These are phyloP conservation scores for Thalassiosira livingstoniorum DNA, from an alignment of 352 stramenopile genomes.

Conservation along the genomic window DNA sequence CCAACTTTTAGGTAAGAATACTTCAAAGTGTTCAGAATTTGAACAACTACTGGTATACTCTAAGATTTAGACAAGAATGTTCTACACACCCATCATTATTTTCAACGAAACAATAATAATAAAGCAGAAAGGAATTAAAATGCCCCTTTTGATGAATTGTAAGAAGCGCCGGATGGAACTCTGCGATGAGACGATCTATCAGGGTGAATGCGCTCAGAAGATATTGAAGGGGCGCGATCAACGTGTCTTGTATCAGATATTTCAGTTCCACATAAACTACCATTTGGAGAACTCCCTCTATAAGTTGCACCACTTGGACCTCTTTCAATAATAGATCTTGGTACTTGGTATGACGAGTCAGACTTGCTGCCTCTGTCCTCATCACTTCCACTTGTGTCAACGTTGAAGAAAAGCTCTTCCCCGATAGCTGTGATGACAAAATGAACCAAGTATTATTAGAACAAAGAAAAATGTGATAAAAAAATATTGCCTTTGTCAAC, in stretches of 20 bases:
- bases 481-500: slow-evolving; percentile 8
- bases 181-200: background rate
- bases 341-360: slow-evolving; percentile 53
- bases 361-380: slow-evolving; percentile 40
- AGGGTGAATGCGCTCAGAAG: slow-evolving; percentile 36
- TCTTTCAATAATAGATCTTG: slow-evolving; percentile 57
- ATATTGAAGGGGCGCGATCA: slow-evolving; percentile 16
- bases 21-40: no score
- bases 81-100: no score
- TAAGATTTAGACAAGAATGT: no score
- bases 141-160: background rate
- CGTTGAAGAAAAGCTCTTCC: slow-evolving; percentile 69
- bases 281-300: slow-evolving; percentile 45
- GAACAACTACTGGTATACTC: no score
- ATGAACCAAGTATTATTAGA: slow-evolving; percentile 9
- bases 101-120: no score
- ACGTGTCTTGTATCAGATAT: slow-evolving; percentile 29
- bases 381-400: slow-evolving; percentile 42
- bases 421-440: slow-evolving; percentile 54
- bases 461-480: slow-evolving; percentile 8
- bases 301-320: slow-evolving; percentile 30
- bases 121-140: no score
- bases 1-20: no score
- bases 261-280: slow-evolving; percentile 45
- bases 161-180: background rate